Percentiles rank a stretch among this genome's conserved stretches.
Evolutionary conservation across 139 green algal species (phyloP).

Genomic region (Haematococcus sp.): DNA sequence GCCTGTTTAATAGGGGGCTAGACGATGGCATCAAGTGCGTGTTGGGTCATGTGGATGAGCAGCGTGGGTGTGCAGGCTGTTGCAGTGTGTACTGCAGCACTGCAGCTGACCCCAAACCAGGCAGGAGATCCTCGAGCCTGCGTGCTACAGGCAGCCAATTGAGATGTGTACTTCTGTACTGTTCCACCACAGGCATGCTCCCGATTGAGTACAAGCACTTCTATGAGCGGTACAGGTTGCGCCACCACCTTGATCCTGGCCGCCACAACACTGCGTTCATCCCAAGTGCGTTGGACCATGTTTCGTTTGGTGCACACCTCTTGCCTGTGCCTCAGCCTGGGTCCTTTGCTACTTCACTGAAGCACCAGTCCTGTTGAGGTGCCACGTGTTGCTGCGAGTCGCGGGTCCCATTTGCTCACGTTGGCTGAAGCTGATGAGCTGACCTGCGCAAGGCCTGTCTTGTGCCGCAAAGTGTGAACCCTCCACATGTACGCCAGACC

Average conservation of each 20-base stretch:
- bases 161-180: neutral
- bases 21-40: neutral
- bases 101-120: neutral
- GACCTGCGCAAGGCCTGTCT: no score
- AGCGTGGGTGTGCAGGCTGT: neutral
- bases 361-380: no score
- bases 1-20: neutral
- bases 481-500: no score
- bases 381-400: no score
- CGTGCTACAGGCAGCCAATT: no score
- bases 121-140: no score
- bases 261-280: neutral
- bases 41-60: neutral
- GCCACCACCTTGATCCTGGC: neutral
- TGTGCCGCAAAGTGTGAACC: no score
- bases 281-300: neutral
- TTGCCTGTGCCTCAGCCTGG: no score
- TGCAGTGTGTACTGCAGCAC: neutral
- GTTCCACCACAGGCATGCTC: neutral
- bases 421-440: no score
- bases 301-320: no score
- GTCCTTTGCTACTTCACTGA: no score
- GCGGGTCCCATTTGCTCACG: no score
- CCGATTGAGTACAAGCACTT: neutral
- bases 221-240: neutral